Percentiles rank a stretch among this genome's conserved stretches.
Evolutionary conservation across 495 filamentous ascomycete genomes (phyloP).

Genomic region (Hypoxylon fuscum): DNA sequence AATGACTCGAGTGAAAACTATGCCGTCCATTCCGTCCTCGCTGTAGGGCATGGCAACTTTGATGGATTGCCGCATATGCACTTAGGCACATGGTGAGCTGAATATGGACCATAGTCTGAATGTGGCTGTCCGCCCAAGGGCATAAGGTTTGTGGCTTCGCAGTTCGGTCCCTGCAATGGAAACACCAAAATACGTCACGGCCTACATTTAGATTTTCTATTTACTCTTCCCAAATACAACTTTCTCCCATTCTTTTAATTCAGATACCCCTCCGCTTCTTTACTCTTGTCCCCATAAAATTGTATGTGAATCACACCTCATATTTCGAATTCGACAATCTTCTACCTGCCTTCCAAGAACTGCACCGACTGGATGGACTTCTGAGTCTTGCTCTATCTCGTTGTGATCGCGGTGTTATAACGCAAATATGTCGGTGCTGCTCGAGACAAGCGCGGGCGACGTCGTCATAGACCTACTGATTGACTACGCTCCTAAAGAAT

Average conservation of each 20-base stretch:
- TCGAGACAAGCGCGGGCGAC: constrained; percentile 92
- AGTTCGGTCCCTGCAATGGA: neutral
- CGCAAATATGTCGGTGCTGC: constrained; percentile 71
- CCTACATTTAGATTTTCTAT: neutral
- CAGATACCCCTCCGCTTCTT: no score
- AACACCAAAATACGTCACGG: neutral
- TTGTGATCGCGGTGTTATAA: neutral
- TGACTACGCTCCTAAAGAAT: constrained; percentile 85
- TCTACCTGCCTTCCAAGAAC: neutral
- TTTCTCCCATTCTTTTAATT: no score
- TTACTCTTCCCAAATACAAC: no score
- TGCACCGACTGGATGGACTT: neutral
- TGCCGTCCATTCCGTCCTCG: no score
- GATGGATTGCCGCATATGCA: no score
- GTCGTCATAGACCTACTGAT: constrained; percentile 91
- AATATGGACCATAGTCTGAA: neutral
- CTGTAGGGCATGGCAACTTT: no score
- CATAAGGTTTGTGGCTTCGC: neutral
- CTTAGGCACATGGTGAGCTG: no score
- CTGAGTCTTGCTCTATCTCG: neutral
- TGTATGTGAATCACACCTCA: no score
- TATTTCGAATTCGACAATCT: neutral
- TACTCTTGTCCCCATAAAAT: no score
- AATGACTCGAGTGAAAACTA: no score
- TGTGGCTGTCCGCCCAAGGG: neutral